Percentiles rank a stretch among this genome's conserved stretches.
phyloP scores from a whole-genome alignment of 768 basidiomycete species.

The Leccinum boreale region DNA sequence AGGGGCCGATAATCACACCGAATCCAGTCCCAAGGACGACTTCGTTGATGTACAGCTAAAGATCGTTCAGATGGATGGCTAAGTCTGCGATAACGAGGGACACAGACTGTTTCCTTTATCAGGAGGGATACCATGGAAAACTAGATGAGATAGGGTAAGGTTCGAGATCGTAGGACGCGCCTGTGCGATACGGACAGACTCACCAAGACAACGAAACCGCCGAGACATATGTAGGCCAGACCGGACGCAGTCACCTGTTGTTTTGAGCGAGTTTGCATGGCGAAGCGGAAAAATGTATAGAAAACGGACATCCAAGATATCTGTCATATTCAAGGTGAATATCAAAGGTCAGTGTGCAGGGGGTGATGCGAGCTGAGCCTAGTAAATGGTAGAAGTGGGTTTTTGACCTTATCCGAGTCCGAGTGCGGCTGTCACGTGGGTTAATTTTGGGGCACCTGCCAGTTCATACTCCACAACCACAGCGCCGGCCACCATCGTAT shows the following conservation, averaged over 20 bases:
- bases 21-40: conserved; percentile 85
- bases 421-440: not conserved
- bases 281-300: not conserved
- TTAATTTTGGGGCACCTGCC: too few species aligned
- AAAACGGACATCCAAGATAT: conserved; percentile 26
- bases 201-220: conserved; percentile 52
- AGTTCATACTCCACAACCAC: too few species aligned
- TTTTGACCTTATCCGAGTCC: not conserved
- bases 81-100: not conserved
- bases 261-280: conserved; percentile 22
- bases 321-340: conserved; percentile 13
- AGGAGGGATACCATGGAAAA: conserved; percentile 83
- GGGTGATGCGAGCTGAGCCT: too few species aligned
- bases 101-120: conserved; percentile 71
- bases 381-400: too few species aligned
- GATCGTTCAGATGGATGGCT: not conserved
- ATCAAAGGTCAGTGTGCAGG: not conserved
- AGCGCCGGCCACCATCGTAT: too few species aligned
- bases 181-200: conserved; percentile 6
- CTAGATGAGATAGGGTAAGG: conserved; percentile 33
- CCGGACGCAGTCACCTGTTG: conserved; percentile 49
- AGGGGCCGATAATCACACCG: conserved; percentile 61
- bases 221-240: conserved; percentile 61
- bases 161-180: too few species aligned
- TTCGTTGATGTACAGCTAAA: conserved; percentile 84